A percentile compares a stretch with the other conserved stretches of the same genome.
Evolutionary conservation across 2,329 filamentous ascomycete species (phyloP).

Genomic region (Verticillium klebahnii): DNA sequence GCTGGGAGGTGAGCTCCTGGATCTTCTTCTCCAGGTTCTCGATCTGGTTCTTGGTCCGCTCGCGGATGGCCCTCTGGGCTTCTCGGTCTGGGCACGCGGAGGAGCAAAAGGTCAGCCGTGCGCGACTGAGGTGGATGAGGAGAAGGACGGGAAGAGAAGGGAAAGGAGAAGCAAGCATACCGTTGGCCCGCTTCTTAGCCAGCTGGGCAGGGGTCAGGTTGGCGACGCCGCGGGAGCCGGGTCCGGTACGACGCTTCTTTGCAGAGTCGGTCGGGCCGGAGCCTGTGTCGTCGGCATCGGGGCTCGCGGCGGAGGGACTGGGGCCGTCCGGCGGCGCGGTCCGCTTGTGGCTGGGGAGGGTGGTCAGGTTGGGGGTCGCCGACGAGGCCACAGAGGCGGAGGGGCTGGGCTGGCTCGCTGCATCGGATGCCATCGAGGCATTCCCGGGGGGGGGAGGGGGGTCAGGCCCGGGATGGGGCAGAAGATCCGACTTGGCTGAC

Average conservation of each 20-base stretch:
- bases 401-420: slow-evolving; percentile 11
- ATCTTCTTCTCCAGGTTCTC: slow-evolving; percentile 70
- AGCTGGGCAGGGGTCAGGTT: slow-evolving; percentile 72
- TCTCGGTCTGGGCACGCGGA: slow-evolving; percentile 59
- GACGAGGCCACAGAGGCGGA: slow-evolving; percentile 11
- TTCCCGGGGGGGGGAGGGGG: background rate
- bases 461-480: background rate
- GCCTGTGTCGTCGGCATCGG: slow-evolving; percentile 1
- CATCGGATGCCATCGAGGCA: slow-evolving; percentile 9
- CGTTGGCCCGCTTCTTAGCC: slow-evolving; percentile 59
- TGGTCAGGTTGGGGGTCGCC: slow-evolving; percentile 3
- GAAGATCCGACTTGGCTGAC: background rate
- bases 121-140: background rate
- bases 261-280: slow-evolving; percentile 8
- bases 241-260: slow-evolving; percentile 43
- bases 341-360: slow-evolving; percentile 8
- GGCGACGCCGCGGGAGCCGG: slow-evolving; percentile 46
- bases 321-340: slow-evolving; percentile 5
- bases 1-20: slow-evolving; percentile 69
- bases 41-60: slow-evolving; percentile 77
- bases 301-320: slow-evolving; percentile 7
- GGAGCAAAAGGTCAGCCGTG: background rate
- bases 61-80: slow-evolving; percentile 78
- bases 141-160: background rate
- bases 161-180: slow-evolving; percentile 21